Percentiles rank a stretch among this genome's conserved stretches.
Evolutionary conservation across 805 yeast species (phyloP).

Genomic region (Tetrapisispora taiwanensis): DNA sequence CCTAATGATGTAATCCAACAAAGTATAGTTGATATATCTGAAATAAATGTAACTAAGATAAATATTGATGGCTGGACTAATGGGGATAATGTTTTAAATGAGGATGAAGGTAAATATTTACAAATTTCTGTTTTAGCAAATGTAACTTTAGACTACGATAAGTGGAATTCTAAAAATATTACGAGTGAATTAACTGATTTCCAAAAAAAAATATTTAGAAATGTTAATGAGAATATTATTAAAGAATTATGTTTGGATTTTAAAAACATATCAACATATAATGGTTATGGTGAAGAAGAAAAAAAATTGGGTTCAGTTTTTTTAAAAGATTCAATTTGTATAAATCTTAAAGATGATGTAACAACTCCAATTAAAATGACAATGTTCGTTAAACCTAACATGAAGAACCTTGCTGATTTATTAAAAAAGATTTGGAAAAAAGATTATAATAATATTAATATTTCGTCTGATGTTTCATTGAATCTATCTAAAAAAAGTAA

Average conservation of each 20-base stretch:
- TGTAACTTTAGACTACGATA: conserved; percentile 14
- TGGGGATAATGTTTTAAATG: conserved; percentile 5
- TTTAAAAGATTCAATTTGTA: conserved; percentile 16
- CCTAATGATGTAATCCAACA: conserved; percentile 12
- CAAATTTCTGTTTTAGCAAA: conserved; percentile 11
- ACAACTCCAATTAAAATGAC: conserved; percentile 16
- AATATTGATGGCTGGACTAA: conserved; percentile 25
- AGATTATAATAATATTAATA: conserved; percentile 17
- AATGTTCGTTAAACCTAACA: conserved; percentile 19
- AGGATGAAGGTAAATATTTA: conserved; percentile 16
- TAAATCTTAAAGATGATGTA: conserved; percentile 15
- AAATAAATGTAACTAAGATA: conserved; percentile 13
- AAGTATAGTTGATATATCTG: conserved; percentile 13
- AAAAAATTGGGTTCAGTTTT: conserved; percentile 11
- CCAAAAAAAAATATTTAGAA: conserved; percentile 9
- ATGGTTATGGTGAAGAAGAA: conserved; percentile 8
- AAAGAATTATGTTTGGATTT: conserved; percentile 17
- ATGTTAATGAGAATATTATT: conserved; percentile 13
- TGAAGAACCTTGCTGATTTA: conserved; percentile 16
- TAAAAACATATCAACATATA: conserved; percentile 21
- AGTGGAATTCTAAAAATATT: conserved; percentile 6
- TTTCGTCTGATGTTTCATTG: conserved; percentile 19
- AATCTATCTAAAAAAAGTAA: conserved; percentile 11
- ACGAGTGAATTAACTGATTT: conserved; percentile 2
- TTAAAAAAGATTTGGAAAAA: conserved; percentile 23